Evolutionary conservation across 169 alveolate species (phyloP).

Genomic region (Eimeria maxima): DNA sequence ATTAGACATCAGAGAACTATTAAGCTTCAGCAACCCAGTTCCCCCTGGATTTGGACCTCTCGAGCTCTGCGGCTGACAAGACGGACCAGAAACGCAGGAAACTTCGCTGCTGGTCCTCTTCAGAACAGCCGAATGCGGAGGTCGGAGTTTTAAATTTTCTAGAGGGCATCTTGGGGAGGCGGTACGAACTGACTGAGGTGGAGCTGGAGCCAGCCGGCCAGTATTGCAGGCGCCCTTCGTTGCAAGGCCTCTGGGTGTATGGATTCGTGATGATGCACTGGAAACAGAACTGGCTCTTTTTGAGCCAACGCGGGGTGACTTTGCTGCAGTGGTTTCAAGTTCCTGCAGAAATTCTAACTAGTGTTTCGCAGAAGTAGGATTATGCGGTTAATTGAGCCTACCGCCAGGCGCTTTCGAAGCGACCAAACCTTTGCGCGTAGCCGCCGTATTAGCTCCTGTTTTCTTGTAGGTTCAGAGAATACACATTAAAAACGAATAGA

Average conservation of each 20-base stretch:
- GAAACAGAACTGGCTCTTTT: not conserved
- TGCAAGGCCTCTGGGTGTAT: not conserved
- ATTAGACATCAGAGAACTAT: not conserved
- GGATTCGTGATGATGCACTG: not conserved
- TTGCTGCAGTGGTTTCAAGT: not conserved
- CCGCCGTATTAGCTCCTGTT: conserved; percentile 44
- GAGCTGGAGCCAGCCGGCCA: not conserved
- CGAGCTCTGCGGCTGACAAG: not conserved
- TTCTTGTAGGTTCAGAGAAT: not conserved
- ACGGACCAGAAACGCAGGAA: not conserved
- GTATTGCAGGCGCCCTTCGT: not conserved
- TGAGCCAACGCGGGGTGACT: not conserved
- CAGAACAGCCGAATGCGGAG: not conserved
- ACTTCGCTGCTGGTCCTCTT: not conserved
- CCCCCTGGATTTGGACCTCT: conserved; percentile 2
- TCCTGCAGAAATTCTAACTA: not conserved
- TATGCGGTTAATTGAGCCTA: not conserved
- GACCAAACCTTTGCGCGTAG: not conserved
- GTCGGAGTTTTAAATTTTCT: not conserved
- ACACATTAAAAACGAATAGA: not conserved
- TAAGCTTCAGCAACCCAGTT: not conserved
- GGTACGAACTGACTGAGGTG: not conserved
- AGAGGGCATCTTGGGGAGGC: not conserved
- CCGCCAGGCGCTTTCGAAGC: conserved; percentile 29
- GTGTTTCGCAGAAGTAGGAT: not conserved